These are phyloP conservation scores for Backusella macrospora DNA, from an alignment of 192 early-diverging fungal species.

Conservation along the genomic window DNA sequence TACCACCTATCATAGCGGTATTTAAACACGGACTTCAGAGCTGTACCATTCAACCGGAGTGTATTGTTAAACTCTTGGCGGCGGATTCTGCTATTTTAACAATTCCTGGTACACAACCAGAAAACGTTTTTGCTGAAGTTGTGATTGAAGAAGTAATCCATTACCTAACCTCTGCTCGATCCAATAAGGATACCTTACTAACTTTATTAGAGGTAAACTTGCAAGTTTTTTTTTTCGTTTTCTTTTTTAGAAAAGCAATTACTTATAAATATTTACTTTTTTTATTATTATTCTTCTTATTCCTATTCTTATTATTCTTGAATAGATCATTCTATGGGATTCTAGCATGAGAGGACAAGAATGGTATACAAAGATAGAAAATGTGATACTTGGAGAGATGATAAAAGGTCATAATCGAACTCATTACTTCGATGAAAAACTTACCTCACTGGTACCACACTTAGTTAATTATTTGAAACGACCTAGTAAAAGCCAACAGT, in stretches of 20 bases:
- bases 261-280: too few relatives aligned
- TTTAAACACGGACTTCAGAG: conserved; percentile 49
- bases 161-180: background rate
- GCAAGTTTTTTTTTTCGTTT: background rate
- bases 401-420: conserved; percentile 16
- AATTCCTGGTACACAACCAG: conserved; percentile 34
- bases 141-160: conserved; percentile 45
- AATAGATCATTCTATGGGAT: conserved; percentile 47
- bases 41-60: conserved; percentile 44
- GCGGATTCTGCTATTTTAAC: conserved; percentile 45
- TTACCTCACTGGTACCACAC: conserved; percentile 34
- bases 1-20: conserved; percentile 44
- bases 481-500: conserved; percentile 30
- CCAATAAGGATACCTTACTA: conserved; percentile 44
- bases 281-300: too few relatives aligned
- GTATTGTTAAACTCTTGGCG: conserved; percentile 47
- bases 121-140: conserved; percentile 51
- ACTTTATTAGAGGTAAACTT: conserved; percentile 42
- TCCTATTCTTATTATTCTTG: too few relatives aligned
- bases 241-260: background rate
- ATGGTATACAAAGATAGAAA: conserved; percentile 45
- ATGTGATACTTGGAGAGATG: conserved; percentile 25
- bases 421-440: conserved; percentile 42
- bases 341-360: conserved; percentile 16
- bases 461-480: conserved; percentile 39